Evolutionary conservation across 106 monocot genomes (phyloP), one percentile per base, ranked within the genome.

Genomic region (Xerophyta viscosa): DNA sequence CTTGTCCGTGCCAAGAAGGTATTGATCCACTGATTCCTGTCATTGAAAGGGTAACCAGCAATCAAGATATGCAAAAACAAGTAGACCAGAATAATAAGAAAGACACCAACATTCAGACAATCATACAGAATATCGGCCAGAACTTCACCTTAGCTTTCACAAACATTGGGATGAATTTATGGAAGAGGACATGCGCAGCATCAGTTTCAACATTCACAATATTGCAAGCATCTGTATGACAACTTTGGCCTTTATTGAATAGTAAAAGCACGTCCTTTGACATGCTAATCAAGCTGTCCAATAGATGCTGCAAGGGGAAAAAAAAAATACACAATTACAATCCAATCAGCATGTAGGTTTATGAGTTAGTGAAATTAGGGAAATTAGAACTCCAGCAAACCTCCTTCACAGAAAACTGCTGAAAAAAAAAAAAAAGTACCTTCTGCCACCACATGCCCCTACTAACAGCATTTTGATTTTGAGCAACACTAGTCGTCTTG

Each of bases 401-500:
- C 21, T 20, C 17, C 58, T 33, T 6, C 10, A 10, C 33, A 6
- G 33, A 10, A 33, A 33, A 5, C 33, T 6, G 33, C 10, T 33
- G 33, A 33, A 10, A 33, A 33, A 6, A 6, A 44, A 14, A 44
- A 42, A 20, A 46, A 31, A 47, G 29, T 56, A 92, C 92, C 74
- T 92, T 92, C 50, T 92, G 92, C 41, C 74, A 57, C 87, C 83
- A 87, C 77, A 87, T 77, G 83, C 77, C 77, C 37, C 57, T 74
- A 7, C 71, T 30, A 21, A 78, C 27, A 4, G 41, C 29, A 53
- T 57, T 18, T 48, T 83, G 87, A 36, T 67, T 66, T 44, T 37
- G 30, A 45, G 68, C 46, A 31, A 93, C 24, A 31, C 28, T 44
- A 29, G 24, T 52, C 47, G 42, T 25, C 0, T 20, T 37, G 7